Percentiles rank a stretch among this genome's conserved stretches.
Conservation (phyloP, 345 rosid genomes). For the Linum usitatissimum region DNA sequence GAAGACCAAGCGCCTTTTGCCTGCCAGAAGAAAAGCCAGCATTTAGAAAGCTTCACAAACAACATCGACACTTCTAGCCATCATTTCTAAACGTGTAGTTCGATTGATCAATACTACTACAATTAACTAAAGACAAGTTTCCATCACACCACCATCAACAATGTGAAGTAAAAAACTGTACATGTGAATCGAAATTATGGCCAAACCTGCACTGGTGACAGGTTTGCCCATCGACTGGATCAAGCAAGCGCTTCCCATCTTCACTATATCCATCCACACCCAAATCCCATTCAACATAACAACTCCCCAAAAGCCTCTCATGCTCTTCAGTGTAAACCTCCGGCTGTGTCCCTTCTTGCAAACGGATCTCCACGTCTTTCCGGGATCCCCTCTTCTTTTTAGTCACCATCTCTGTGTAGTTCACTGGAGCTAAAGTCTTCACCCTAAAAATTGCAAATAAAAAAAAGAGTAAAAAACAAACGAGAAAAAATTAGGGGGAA, state of each 20-base stretch:
- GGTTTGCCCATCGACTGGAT: slow-evolving; percentile 17
- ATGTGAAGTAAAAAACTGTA: neutral
- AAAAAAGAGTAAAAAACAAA: neutral
- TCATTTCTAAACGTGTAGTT: no score
- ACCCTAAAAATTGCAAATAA: slow-evolving; percentile 12
- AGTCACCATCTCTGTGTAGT: slow-evolving; percentile 6
- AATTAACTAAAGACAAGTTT: no score
- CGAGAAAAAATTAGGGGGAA: no score
- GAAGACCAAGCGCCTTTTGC: slow-evolving; percentile 26
- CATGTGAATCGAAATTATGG: neutral
- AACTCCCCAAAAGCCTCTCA: slow-evolving; percentile 23
- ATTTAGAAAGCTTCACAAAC: slow-evolving; percentile 6
- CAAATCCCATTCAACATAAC: slow-evolving; percentile 13
- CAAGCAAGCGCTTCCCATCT: slow-evolving; percentile 24
- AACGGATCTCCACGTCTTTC: slow-evolving; percentile 9
- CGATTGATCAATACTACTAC: neutral
- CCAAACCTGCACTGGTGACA: slow-evolving; percentile 37
- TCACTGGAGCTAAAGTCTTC: slow-evolving; percentile 18
- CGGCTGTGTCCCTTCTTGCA: slow-evolving; percentile 19
- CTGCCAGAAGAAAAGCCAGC: slow-evolving; percentile 15
- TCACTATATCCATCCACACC: slow-evolving; percentile 18
- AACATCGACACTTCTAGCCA: neutral
- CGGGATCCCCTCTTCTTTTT: slow-evolving; percentile 7
- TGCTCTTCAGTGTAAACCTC: slow-evolving; percentile 24
- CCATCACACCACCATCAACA: no score